Conservation (phyloP, 768 basidiomycete species). For the Glaciozyma antarctica region DNA sequence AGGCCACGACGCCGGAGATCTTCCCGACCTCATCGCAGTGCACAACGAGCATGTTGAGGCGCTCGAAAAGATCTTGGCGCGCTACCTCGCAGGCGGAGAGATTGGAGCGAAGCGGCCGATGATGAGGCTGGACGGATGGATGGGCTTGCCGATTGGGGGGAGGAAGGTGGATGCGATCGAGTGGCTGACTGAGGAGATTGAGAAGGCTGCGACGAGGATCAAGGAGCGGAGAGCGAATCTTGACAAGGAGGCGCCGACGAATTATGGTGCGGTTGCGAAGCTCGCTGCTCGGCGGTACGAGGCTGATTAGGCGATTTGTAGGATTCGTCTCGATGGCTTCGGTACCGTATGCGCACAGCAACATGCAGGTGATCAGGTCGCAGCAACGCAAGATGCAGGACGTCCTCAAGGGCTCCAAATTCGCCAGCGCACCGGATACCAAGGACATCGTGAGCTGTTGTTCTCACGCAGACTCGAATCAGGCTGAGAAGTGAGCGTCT, state of each 20-base stretch:
- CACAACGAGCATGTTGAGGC: slow-evolving; percentile 87
- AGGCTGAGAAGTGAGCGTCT: not conserved
- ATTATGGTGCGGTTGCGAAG: slow-evolving; percentile 1
- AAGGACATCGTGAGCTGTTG: not conserved
- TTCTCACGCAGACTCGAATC: not conserved
- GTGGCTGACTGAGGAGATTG: slow-evolving; percentile 51
- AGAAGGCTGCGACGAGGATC: slow-evolving; percentile 44
- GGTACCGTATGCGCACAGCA: slow-evolving; percentile 69
- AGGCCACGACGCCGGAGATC: slow-evolving; percentile 70
- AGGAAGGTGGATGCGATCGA: slow-evolving; percentile 76
- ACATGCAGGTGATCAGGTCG: slow-evolving; percentile 60
- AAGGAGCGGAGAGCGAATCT: slow-evolving; percentile 47
- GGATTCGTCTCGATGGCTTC: slow-evolving; percentile 76
- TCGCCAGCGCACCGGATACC: not conserved
- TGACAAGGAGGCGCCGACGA: slow-evolving; percentile 39
- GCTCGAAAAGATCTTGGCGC: slow-evolving; percentile 77
- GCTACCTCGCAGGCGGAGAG: slow-evolving; percentile 69
- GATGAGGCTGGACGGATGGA: slow-evolving; percentile 65
- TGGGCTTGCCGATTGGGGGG: slow-evolving; percentile 78
- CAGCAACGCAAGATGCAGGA: slow-evolving; percentile 56
- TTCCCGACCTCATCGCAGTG: slow-evolving; percentile 81
- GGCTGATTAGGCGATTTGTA: slow-evolving; percentile 39
- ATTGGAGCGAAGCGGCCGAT: slow-evolving; percentile 72
- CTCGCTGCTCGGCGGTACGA: slow-evolving; percentile 30
- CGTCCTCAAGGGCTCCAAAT: not conserved